phyloP scores from a whole-genome alignment of 257 asterid species.

The Verbascum thapsus region DNA sequence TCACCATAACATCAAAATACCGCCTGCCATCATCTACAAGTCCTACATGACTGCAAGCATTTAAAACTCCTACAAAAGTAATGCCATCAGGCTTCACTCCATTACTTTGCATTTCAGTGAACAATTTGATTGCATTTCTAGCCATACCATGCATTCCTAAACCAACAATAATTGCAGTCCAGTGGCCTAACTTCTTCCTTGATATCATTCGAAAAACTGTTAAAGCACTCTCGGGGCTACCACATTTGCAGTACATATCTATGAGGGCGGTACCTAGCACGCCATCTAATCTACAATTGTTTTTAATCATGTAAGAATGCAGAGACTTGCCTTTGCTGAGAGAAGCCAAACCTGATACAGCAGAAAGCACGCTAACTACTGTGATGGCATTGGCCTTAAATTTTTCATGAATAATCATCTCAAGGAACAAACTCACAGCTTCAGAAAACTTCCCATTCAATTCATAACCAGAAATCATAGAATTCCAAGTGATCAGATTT shows the following conservation, averaged over 20 bases:
- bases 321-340: constrained; percentile 8
- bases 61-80: constrained; percentile 19
- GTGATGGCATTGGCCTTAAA: constrained; percentile 9
- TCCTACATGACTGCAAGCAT: constrained; percentile 26
- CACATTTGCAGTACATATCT: constrained; percentile 30
- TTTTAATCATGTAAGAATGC: background rate
- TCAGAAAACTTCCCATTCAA: constrained; percentile 2
- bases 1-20: constrained; percentile 24
- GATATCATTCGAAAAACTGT: constrained; percentile 12
- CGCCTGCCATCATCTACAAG: constrained; percentile 21
- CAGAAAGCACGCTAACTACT: constrained; percentile 21
- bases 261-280: constrained; percentile 27
- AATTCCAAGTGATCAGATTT: too few relatives aligned
- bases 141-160: constrained; percentile 21
- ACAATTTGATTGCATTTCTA: constrained; percentile 17
- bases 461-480: too few relatives aligned
- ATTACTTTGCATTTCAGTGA: constrained; percentile 6
- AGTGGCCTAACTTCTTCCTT: constrained; percentile 26
- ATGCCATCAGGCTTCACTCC: constrained; percentile 13
- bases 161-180: constrained; percentile 19
- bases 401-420: background rate
- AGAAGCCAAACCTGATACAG: constrained; percentile 13
- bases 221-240: constrained; percentile 23
- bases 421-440: background rate
- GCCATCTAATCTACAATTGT: constrained; percentile 15